phyloP scores from a whole-genome alignment of 495 filamentous ascomycete species.

The Evernia prunastri region DNA sequence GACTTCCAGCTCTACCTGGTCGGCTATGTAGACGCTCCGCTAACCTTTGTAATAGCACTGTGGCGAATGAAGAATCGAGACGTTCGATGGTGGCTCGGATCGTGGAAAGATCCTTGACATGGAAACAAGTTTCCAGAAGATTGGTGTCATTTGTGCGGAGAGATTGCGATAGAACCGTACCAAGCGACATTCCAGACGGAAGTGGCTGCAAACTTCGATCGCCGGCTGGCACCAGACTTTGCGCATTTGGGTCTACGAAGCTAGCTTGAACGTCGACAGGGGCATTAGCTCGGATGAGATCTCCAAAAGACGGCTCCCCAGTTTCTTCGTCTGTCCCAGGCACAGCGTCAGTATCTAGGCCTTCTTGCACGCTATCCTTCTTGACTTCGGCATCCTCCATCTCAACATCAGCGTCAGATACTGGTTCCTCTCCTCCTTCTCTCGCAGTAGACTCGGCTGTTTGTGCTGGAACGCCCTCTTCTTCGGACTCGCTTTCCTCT shows the following conservation, averaged over 20 bases:
- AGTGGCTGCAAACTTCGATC: slow-evolving; percentile 41
- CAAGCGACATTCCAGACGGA: slow-evolving; percentile 72
- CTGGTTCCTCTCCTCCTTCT: slow-evolving; percentile 10
- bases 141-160: slow-evolving; percentile 82
- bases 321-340: slow-evolving; percentile 40
- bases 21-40: slow-evolving; percentile 80
- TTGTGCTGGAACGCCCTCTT: slow-evolving; percentile 34
- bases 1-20: slow-evolving; percentile 78
- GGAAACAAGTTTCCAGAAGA: slow-evolving; percentile 88
- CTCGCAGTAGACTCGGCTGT: slow-evolving; percentile 25
- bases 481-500: slow-evolving; percentile 34
- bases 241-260: slow-evolving; percentile 43
- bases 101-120: slow-evolving; percentile 61
- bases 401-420: slow-evolving; percentile 40
- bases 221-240: slow-evolving; percentile 27
- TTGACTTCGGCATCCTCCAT: slow-evolving; percentile 46
- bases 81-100: slow-evolving; percentile 85
- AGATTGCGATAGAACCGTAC: slow-evolving; percentile 84
- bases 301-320: slow-evolving; percentile 74
- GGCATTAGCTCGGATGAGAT: slow-evolving; percentile 66
- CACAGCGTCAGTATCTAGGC: slow-evolving; percentile 17
- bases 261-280: slow-evolving; percentile 68
- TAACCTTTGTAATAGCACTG: slow-evolving; percentile 69
- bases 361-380: slow-evolving; percentile 37
- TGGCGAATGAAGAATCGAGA: slow-evolving; percentile 75